Evolutionary conservation across 306 rosid species (phyloP).

Genomic region (Ormosia semicastrata): DNA sequence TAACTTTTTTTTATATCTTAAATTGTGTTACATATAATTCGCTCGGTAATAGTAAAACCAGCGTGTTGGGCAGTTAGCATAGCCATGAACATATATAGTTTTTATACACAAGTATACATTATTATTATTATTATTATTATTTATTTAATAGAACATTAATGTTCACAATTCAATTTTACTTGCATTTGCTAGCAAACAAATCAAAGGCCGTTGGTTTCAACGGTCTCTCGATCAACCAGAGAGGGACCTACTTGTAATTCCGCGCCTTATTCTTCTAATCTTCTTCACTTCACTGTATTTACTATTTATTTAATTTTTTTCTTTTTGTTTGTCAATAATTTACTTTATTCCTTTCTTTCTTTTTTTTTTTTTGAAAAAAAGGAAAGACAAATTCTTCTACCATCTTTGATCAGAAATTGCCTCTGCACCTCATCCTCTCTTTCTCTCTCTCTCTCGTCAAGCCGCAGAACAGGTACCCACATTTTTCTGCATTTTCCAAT

Average conservation of each 20-base stretch:
- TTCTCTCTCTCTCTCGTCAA: conserved; percentile 35
- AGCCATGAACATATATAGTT: not conserved
- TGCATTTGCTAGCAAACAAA: conserved; percentile 32
- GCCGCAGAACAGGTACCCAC: conserved; percentile 47
- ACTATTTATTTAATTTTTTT: not conserved
- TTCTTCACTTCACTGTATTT: not conserved
- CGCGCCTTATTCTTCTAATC: conserved; percentile 19
- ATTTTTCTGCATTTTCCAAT: conserved; percentile 11
- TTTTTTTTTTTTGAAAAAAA: not conserved
- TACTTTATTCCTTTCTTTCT: not conserved
- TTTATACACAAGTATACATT: too few relatives aligned
- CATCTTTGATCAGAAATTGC: conserved; percentile 23
- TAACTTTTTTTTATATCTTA: too few relatives aligned
- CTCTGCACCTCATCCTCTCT: conserved; percentile 25
- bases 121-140: too few relatives aligned
- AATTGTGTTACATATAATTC: too few relatives aligned
- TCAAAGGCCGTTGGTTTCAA: conserved; percentile 46
- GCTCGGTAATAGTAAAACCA: not conserved
- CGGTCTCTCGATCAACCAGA: conserved; percentile 34
- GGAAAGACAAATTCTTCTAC: not conserved
- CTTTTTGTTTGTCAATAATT: not conserved
- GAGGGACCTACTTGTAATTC: conserved; percentile 37
- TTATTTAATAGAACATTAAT: not conserved
- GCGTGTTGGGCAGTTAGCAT: not conserved
- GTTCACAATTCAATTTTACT: not conserved